Conservation (phyloP, 495 filamentous ascomycete genomes). For the Aspergillus bertholletiae region DNA sequence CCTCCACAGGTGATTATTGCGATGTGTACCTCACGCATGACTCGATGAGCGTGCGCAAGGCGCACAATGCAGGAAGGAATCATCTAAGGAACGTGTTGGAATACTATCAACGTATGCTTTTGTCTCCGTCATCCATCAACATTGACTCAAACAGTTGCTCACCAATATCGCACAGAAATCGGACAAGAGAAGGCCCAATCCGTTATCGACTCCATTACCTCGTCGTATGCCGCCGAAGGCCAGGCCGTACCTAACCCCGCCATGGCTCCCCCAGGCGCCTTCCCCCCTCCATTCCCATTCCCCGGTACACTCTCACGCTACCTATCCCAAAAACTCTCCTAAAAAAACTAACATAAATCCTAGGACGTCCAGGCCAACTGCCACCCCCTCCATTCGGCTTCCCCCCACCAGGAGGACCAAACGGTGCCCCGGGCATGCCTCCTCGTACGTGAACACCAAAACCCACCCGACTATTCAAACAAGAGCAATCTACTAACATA, state of each 20-base stretch:
- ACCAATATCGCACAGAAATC: conserved; percentile 60
- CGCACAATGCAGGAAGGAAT: conserved; percentile 94
- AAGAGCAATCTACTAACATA: too few relatives aligned
- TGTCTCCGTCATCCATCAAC: background rate
- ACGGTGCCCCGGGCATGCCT: conserved; percentile 40
- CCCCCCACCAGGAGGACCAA: conserved; percentile 38
- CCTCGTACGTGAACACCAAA: conserved; percentile 41
- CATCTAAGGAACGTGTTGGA: conserved; percentile 96
- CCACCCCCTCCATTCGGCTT: conserved; percentile 56
- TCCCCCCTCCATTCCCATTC: conserved; percentile 53
- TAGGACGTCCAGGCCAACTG: conserved; percentile 46
- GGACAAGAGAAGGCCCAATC: conserved; percentile 97
- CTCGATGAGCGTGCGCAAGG: conserved; percentile 98
- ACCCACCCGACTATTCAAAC: conserved; percentile 6
- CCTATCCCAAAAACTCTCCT: background rate
- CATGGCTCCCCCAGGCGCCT: conserved; percentile 53
- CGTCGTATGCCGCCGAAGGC: conserved; percentile 89
- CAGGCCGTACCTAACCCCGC: conserved; percentile 81
- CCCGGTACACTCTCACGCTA: conserved; percentile 41
- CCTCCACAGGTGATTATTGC: conserved; percentile 86
- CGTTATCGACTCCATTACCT: conserved; percentile 96
- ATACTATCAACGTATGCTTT: conserved; percentile 85
- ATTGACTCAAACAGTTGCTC: background rate
- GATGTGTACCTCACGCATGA: conserved; percentile 99
- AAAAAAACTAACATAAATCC: conserved; percentile 11